Percentiles rank a stretch among this genome's conserved stretches.
Conservation (phyloP, 2,329 filamentous ascomycete genomes). For the Fusarium solani-melongenae region DNA sequence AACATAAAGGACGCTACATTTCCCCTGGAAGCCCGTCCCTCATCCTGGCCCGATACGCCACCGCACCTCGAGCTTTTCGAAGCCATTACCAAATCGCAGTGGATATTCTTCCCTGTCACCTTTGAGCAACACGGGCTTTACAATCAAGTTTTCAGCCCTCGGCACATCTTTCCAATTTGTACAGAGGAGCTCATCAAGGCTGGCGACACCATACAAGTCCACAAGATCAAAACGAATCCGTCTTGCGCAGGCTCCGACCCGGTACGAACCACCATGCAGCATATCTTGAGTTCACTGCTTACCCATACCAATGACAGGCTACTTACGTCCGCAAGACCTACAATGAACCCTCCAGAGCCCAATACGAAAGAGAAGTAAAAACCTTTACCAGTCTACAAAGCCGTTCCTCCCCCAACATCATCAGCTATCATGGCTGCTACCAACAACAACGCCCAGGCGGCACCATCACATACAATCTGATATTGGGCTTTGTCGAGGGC, state of each 20-base stretch:
- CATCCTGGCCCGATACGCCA: background rate
- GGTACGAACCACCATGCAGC: background rate
- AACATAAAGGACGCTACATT: background rate
- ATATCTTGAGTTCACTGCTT: background rate
- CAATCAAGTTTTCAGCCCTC: background rate
- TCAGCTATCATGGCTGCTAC: constrained; percentile 15
- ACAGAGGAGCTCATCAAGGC: background rate
- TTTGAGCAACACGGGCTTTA: background rate
- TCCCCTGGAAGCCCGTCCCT: background rate
- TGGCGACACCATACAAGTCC: background rate
- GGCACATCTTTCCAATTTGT: background rate
- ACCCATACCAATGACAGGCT: background rate
- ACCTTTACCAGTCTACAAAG: background rate
- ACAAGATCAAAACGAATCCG: background rate
- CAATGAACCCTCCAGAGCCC: background rate
- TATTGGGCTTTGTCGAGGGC: constrained; percentile 8
- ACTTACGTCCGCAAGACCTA: constrained; percentile 9
- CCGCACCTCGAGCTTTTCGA: background rate
- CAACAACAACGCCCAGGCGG: background rate
- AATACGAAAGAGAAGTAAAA: constrained; percentile 14
- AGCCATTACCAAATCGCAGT: background rate
- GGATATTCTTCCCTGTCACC: constrained; percentile 9
- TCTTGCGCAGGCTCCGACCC: background rate
- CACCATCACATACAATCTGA: constrained; percentile 8
- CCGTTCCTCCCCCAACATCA: background rate